A percentile compares a stretch with the other conserved stretches of the same genome.
phyloP scores from a whole-genome alignment of 305 asterid genomes.

The Fraxinus xanthoxyloides region DNA sequence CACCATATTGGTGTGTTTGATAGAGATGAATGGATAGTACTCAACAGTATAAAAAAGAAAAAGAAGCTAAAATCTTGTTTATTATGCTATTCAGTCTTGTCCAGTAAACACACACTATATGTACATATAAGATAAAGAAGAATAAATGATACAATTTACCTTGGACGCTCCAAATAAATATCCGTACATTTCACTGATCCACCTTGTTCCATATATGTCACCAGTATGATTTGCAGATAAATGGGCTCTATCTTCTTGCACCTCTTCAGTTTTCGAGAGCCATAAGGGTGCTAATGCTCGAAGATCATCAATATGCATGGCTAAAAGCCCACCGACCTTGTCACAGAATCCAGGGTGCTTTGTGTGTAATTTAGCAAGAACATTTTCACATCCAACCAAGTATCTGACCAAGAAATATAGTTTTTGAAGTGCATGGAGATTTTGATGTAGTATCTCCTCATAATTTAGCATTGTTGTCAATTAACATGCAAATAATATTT shows the following conservation, averaged over 20 bases:
- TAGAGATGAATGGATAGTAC: not conserved
- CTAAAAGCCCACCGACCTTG: slow-evolving; percentile 95
- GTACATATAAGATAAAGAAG: slow-evolving; percentile 12
- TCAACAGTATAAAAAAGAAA: not conserved
- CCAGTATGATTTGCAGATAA: slow-evolving; percentile 92
- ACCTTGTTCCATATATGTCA: slow-evolving; percentile 74
- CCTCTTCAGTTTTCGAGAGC: slow-evolving; percentile 92
- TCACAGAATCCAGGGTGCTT: slow-evolving; percentile 88
- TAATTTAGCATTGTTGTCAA: not conserved
- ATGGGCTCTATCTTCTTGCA: slow-evolving; percentile 77
- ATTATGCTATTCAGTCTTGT: not conserved
- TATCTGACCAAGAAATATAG: slow-evolving; percentile 51
- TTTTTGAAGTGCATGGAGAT: not conserved
- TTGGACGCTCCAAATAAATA: slow-evolving; percentile 97
- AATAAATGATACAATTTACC: slow-evolving; percentile 36
- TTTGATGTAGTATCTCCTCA: not conserved
- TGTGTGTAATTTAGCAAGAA: slow-evolving; percentile 85
- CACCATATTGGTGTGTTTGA: not conserved
- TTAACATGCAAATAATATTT: not conserved
- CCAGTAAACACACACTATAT: not conserved
- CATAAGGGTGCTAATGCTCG: slow-evolving; percentile 87
- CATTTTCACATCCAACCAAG: slow-evolving; percentile 81
- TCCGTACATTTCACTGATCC: slow-evolving; percentile 99
- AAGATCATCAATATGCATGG: slow-evolving; percentile 95
- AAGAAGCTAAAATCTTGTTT: not conserved